Evolutionary conservation across 305 asterid species (phyloP).

Genomic region (Andrographis paniculata): DNA sequence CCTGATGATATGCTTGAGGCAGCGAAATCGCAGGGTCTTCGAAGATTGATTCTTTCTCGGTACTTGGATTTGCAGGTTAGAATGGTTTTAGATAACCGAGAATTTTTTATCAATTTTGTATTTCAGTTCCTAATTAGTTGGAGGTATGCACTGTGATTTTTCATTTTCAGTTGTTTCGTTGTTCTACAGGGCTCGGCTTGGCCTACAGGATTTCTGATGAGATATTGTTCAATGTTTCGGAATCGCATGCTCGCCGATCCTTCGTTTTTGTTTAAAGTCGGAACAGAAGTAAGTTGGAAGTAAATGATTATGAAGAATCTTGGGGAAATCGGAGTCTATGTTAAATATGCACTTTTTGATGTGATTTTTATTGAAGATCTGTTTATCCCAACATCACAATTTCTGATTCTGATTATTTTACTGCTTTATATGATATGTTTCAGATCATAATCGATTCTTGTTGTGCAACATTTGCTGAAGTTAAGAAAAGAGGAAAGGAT

Average conservation of each 20-base stretch:
- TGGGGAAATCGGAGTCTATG: too few species aligned
- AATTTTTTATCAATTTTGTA: not conserved
- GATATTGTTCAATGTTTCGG: constrained; percentile 67
- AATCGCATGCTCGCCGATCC: constrained; percentile 91
- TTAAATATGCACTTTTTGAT: not conserved
- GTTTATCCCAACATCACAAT: not conserved
- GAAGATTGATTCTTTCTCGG: constrained; percentile 53
- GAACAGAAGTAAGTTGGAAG: constrained; percentile 62
- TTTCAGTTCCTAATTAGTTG: not conserved
- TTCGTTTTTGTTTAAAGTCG: constrained; percentile 79
- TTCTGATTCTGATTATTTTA: constrained; percentile 3
- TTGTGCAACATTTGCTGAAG: constrained; percentile 94
- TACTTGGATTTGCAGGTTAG: constrained; percentile 82
- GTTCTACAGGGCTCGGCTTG: constrained; percentile 55
- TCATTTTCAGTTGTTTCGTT: constrained; percentile 11
- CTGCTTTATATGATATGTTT: constrained; percentile 11
- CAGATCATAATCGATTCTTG: constrained; percentile 86
- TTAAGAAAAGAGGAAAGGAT: constrained; percentile 79
- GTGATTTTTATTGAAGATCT: too few species aligned
- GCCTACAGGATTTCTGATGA: constrained; percentile 74
- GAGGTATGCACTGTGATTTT: not conserved
- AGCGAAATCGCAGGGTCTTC: constrained; percentile 58
- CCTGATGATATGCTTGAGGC: constrained; percentile 80
- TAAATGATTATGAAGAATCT: too few species aligned
- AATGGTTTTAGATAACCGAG: constrained; percentile 10